Evolutionary conservation across 129 eudicot species (phyloP).

Genomic region (Daucus carota): DNA sequence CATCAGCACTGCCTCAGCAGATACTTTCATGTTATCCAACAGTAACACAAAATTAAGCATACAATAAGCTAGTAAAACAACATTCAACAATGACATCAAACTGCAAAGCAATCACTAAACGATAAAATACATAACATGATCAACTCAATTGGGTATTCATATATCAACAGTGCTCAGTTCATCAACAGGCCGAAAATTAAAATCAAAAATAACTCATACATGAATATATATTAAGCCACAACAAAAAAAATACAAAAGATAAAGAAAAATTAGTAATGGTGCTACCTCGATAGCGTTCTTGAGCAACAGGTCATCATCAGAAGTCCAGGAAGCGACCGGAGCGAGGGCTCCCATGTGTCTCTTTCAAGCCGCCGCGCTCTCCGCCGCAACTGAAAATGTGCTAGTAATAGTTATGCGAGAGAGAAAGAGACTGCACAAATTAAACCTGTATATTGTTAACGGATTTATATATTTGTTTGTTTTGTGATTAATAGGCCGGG

Average conservation of each 20-base stretch:
- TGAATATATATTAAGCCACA: neutral
- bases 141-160: neutral
- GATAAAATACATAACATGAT: neutral
- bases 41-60: neutral
- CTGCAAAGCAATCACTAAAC: neutral
- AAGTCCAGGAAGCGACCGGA: slow-evolving; percentile 38
- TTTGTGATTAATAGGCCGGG: neutral
- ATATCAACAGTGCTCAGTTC: neutral
- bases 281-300: slow-evolving; percentile 64
- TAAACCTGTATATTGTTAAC: neutral
- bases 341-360: slow-evolving; percentile 59
- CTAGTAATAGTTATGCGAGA: neutral
- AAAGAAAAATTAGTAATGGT: neutral
- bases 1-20: neutral
- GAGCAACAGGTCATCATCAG: slow-evolving; percentile 57
- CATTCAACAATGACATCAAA: neutral
- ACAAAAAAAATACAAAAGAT: too few species aligned
- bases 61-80: neutral
- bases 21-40: neutral
- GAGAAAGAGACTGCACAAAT: neutral
- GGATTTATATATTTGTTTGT: neutral
- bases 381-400: neutral
- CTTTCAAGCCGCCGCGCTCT: neutral
- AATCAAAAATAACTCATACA: neutral
- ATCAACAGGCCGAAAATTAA: neutral